Evolutionary conservation across 2,329 filamentous ascomycete genomes (phyloP).

Genomic region (Elsinoe fawcettii): DNA sequence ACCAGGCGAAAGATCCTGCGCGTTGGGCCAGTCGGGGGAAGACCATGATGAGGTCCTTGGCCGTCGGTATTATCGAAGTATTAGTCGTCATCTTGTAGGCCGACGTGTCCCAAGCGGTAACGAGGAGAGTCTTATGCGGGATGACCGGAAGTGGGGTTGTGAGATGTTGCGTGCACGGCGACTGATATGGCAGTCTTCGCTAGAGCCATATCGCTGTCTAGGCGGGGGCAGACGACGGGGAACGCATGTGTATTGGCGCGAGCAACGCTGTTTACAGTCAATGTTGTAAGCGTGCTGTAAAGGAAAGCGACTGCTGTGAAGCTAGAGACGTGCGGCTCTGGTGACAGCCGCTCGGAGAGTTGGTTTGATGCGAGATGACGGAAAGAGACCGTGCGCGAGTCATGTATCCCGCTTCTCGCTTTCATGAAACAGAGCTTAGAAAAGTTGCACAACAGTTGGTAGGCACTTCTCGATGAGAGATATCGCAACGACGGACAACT

Average conservation of each 20-base stretch:
- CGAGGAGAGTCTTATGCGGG: neutral
- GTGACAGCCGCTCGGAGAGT: neutral
- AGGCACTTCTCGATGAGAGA: too few relatives aligned
- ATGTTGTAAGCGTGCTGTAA: neutral
- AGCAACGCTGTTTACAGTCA: neutral
- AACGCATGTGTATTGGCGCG: neutral
- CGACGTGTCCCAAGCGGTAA: too few relatives aligned
- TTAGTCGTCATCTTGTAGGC: conserved; percentile 18
- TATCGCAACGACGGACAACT: too few relatives aligned
- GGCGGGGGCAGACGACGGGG: neutral
- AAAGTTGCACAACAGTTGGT: too few relatives aligned
- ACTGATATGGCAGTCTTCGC: neutral
- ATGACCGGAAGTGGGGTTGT: neutral
- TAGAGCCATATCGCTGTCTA: neutral
- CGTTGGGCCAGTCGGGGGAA: conserved; percentile 64
- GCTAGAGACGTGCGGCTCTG: conserved; percentile 2
- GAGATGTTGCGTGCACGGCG: neutral
- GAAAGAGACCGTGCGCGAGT: neutral
- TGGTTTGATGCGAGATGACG: neutral
- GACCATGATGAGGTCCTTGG: conserved; percentile 61
- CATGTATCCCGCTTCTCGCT: neutral
- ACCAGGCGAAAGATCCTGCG: conserved; percentile 54
- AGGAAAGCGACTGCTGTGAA: neutral
- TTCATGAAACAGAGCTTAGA: neutral
- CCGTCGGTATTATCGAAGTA: conserved; percentile 44